A percentile compares a stretch with the other conserved stretches of the same genome.
These are phyloP conservation scores for Solanum aculeatissimum DNA, from an alignment of 305 asterid genomes.

Conservation along the genomic window DNA sequence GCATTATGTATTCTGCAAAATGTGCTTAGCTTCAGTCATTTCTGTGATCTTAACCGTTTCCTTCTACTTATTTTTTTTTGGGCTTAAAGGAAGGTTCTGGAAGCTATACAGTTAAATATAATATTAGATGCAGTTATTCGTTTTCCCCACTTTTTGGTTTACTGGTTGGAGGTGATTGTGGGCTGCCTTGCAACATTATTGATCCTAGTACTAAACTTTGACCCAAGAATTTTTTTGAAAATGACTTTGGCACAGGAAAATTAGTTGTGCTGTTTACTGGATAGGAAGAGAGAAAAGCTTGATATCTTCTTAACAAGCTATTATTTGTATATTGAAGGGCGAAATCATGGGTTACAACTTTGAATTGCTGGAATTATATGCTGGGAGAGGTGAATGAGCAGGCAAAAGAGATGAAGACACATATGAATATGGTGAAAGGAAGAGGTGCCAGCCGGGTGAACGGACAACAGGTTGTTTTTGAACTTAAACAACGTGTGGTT, in stretches of 20 bases:
- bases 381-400: not conserved
- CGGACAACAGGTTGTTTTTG: conserved; percentile 58
- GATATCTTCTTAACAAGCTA: not conserved
- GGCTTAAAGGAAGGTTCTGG: not conserved
- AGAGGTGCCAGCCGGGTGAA: conserved; percentile 49
- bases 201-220: not conserved
- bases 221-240: not conserved
- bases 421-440: conserved; percentile 41
- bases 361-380: not conserved
- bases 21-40: not conserved
- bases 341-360: conserved; percentile 1
- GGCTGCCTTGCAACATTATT: not conserved
- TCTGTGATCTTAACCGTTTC: not conserved
- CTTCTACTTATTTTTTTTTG: not conserved
- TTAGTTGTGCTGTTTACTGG: not conserved
- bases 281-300: not conserved
- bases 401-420: conserved; percentile 39
- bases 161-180: not conserved
- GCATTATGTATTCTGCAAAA: not conserved
- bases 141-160: not conserved
- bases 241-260: not conserved
- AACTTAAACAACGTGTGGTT: conserved; percentile 76
- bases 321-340: conserved; percentile 19
- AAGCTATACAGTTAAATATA: not conserved
- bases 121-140: not conserved